phyloP scores from a whole-genome alignment of 2,329 filamentous ascomycete species.

The Mycosphaerella sp. region DNA sequence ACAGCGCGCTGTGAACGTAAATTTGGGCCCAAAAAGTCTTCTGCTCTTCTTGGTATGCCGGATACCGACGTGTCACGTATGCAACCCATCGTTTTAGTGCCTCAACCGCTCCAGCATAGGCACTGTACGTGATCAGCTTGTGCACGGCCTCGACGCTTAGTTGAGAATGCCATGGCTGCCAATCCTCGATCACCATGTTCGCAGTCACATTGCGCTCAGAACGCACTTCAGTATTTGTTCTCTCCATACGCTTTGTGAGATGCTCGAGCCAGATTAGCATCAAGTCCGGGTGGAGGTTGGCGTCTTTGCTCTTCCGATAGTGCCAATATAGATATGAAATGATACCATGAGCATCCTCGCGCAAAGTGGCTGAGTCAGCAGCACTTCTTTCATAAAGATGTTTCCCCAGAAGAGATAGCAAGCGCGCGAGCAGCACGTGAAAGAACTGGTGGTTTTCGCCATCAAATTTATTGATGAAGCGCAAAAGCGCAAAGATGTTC shows the following conservation, averaged over 20 bases:
- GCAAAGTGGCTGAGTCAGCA: background rate
- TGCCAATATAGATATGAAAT: constrained; percentile 10
- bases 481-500: background rate
- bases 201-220: constrained; percentile 9
- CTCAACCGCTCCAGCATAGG: constrained; percentile 32
- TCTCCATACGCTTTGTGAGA: constrained; percentile 1
- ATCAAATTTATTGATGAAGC: background rate
- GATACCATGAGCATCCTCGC: constrained; percentile 3
- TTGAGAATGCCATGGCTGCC: constrained; percentile 23
- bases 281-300: constrained; percentile 8
- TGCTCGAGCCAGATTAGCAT: constrained; percentile 8
- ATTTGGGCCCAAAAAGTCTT: constrained; percentile 48
- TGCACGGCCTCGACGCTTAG: constrained; percentile 18
- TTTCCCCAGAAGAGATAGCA: constrained; percentile 1
- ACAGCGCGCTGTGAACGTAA: constrained; percentile 63
- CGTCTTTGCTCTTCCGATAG: constrained; percentile 6
- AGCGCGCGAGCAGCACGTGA: background rate
- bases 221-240: background rate
- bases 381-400: background rate
- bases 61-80: constrained; percentile 25
- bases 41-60: constrained; percentile 19
- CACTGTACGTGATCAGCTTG: constrained; percentile 28
- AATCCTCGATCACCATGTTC: constrained; percentile 23
- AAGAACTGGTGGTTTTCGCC: background rate
- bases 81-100: constrained; percentile 34